phyloP scores from a whole-genome alignment of 148 eudicot genomes.

The Rhododendron griersonianum region DNA sequence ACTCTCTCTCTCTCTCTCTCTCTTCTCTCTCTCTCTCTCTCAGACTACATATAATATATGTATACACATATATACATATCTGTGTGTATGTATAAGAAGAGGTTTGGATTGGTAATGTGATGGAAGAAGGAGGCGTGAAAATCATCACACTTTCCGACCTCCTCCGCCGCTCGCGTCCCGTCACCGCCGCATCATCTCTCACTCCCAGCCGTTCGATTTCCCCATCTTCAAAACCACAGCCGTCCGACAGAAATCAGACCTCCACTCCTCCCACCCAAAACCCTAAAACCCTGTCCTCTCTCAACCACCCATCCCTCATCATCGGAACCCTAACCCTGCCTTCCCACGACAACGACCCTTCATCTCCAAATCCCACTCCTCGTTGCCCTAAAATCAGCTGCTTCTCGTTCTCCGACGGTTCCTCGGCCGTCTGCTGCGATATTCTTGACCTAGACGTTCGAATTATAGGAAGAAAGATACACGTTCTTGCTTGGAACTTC shows the following conservation, averaged over 20 bases:
- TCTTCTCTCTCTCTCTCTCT: not conserved
- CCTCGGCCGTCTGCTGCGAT: conserved; percentile 56
- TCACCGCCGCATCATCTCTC: conserved; percentile 56
- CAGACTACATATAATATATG: too few species aligned
- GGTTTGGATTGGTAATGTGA: not conserved
- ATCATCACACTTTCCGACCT: conserved; percentile 46
- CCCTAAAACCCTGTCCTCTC: conserved; percentile 39
- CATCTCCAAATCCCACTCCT: conserved; percentile 9
- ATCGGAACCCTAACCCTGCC: conserved; percentile 60
- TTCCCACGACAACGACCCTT: conserved; percentile 1
- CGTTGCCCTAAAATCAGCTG: conserved; percentile 28
- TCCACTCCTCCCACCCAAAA: not conserved
- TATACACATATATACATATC: not conserved
- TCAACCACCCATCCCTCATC: conserved; percentile 36
- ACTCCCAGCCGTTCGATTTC: conserved; percentile 6
- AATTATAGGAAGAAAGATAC: conserved; percentile 42
- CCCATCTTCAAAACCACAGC: conserved; percentile 6
- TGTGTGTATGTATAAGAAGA: not conserved
- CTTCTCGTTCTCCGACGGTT: conserved; percentile 54
- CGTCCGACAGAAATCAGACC: not conserved
- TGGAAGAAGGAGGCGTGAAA: conserved; percentile 19
- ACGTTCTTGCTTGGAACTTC: conserved; percentile 67
- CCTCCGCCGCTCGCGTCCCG: conserved; percentile 42
- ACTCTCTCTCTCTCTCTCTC: not conserved
- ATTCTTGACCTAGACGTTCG: conserved; percentile 44